Base-by-base conservation (phyloP, 2,329 filamentous ascomycete genomes). In the Cladophialophora carrionii region DNA sequence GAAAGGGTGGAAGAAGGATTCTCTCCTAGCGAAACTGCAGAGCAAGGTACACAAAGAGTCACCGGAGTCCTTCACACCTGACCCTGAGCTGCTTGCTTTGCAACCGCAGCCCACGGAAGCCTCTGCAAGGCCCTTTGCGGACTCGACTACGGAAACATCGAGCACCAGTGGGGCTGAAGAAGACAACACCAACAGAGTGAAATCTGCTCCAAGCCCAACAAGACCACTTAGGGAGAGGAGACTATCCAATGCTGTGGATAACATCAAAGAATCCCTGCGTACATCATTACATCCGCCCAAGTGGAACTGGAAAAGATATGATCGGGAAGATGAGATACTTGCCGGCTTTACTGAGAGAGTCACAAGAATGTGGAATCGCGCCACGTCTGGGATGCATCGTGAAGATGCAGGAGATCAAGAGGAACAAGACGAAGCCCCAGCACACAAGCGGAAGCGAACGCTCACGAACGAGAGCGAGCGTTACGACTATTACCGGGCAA, bases 141-240 rank as follows among this genome's bases (percentile, higher is more conserved):
- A 58, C 31, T 37, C 22, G 22, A 31, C 54, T 4, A 32, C 66
- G 31, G 49, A 61, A 31, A 43, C 20, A 20, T 52, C 49, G 8
- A 57, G 37, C 4, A 32, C 53, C 31, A 20, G 53, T 20, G 46
- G 54, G 22, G 29, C 53, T 58, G 65, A 55, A 46, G 20, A 37
- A 26, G 32, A 53, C 17, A 48, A 17, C 4, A 2, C 52, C 2
- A 56, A 41, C 31, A 52, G 49, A 49, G 34, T 37, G 9, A 66
- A 96, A 72, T 92, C 89, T 1, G 75, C 74, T 9, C 90, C 91
- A 1, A 93, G 90, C 71, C 88, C 87, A 95, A 91, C 37, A 96
- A 96, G 73, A 87, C 89, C 14, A 91, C 90, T 78, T 96, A 92
- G 92, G 81, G 85, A 57, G 89, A 94, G 74, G 92, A 96, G 77